A percentile compares a stretch with the other conserved stretches of the same genome.
phyloP scores from a whole-genome alignment of 1,284 basidiomycete species.

The Paramarasmius palmivorus region DNA sequence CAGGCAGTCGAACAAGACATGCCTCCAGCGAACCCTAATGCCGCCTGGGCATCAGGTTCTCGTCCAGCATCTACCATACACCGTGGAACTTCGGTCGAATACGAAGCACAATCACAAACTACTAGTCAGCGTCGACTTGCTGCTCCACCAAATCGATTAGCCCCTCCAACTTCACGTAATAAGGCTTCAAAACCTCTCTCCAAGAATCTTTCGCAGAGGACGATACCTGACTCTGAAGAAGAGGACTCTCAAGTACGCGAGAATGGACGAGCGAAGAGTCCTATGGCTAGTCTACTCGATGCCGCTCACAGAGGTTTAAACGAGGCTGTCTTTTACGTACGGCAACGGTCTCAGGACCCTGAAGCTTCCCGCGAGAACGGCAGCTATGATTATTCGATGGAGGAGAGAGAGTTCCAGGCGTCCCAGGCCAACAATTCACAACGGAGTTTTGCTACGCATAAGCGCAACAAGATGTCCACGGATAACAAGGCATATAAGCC shows the following conservation, averaged over 20 bases:
- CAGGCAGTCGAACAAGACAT: constrained; percentile 60
- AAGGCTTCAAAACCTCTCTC: constrained; percentile 44
- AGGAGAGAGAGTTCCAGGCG: constrained; percentile 61
- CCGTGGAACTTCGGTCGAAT: constrained; percentile 76
- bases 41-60: constrained; percentile 64
- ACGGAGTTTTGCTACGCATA: constrained; percentile 35
- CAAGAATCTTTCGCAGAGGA: constrained; percentile 47
- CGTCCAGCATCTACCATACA: constrained; percentile 50
- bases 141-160: constrained; percentile 49
- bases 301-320: constrained; percentile 49
- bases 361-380: constrained; percentile 46
- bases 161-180: constrained; percentile 27
- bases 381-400: constrained; percentile 77
- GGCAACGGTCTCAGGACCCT: constrained; percentile 57
- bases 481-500: constrained; percentile 83
- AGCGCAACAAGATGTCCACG: constrained; percentile 61
- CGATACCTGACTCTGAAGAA: constrained; percentile 64
- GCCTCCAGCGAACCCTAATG: constrained; percentile 50
- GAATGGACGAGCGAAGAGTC: constrained; percentile 58
- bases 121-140: constrained; percentile 54
- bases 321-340: constrained; percentile 59
- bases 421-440: constrained; percentile 23
- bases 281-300: constrained; percentile 58
- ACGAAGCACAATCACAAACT: constrained; percentile 64
- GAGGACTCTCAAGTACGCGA: constrained; percentile 43